Conservation (phyloP, 108 stramenopile species). For the Cyclostephanos tholiformis region DNA sequence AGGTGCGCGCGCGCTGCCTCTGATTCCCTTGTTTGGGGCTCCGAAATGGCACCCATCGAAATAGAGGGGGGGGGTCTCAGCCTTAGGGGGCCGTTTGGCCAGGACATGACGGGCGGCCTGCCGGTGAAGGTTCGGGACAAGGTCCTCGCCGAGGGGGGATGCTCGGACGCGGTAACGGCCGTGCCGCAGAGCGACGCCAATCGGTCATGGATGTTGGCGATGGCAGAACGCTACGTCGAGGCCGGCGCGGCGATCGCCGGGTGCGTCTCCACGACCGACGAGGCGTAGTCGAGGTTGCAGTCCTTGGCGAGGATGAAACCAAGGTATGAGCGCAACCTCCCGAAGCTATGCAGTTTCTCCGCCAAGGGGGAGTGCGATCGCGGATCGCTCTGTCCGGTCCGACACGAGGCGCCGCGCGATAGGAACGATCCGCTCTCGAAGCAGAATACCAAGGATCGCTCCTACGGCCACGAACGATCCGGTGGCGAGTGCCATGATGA, state of each 20-base stretch:
- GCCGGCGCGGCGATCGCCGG: constrained; percentile 59
- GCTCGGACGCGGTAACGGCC: constrained; percentile 52
- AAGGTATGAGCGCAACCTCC: constrained; percentile 92
- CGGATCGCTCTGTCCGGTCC: constrained; percentile 93
- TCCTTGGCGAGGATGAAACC: constrained; percentile 94
- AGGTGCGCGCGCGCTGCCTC: no score
- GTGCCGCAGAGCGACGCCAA: constrained; percentile 91
- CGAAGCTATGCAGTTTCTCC: constrained; percentile 96
- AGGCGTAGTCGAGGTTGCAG: constrained; percentile 76
- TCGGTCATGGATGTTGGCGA: constrained; percentile 82
- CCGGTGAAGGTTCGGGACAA: constrained; percentile 93
- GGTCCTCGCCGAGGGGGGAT: constrained; percentile 81
- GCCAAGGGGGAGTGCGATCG: constrained; percentile 95
- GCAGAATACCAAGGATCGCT: constrained; percentile 95
- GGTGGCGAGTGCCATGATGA: constrained; percentile 86
- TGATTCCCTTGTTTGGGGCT: no score
- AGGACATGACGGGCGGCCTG: no score
- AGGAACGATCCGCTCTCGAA: constrained; percentile 89
- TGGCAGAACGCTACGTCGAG: constrained; percentile 75
- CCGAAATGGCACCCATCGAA: no score
- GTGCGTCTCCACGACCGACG: constrained; percentile 61
- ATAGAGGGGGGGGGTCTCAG: no score
- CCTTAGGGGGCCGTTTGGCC: no score
- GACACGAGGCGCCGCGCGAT: constrained; percentile 96
- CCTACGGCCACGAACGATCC: constrained; percentile 94